Percentiles rank a stretch among this genome's conserved stretches.
Conservation (phyloP, 202 grass and related monocot genomes). For the Setaria viridis region DNA sequence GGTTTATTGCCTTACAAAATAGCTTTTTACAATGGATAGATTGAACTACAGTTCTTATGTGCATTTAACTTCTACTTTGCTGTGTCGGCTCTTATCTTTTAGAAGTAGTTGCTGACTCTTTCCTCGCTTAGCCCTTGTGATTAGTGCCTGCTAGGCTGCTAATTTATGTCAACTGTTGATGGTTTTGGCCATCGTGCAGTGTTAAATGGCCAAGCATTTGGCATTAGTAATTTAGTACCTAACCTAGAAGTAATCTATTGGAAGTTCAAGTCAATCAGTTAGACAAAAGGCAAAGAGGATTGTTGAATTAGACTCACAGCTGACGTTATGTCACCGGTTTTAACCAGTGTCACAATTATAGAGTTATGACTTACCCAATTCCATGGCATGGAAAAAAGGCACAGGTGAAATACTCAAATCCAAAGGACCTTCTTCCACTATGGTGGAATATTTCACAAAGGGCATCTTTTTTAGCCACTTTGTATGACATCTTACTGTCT, state of each 20-base stretch:
- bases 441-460: slow-evolving; percentile 15
- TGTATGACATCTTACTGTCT: background rate
- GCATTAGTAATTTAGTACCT: background rate
- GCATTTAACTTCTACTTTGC: background rate
- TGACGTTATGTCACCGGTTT: background rate
- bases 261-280: background rate
- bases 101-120: background rate
- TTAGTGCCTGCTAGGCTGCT: background rate
- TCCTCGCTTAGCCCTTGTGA: slow-evolving; percentile 11
- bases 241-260: background rate
- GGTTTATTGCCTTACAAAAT: background rate
- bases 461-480: background rate
- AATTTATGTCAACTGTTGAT: slow-evolving; percentile 16
- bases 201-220: background rate
- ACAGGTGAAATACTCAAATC: background rate
- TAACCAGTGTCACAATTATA: background rate
- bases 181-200: background rate
- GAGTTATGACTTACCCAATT: slow-evolving; percentile 1
- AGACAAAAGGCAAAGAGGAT: background rate
- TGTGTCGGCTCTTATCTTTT: background rate
- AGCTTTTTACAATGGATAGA: background rate
- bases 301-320: background rate
- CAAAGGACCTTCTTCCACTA: slow-evolving; percentile 10
- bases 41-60: slow-evolving; percentile 16
- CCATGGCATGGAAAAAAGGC: background rate